Conservation (phyloP, 148 eudicot species). For the Persicaria maculosa region DNA sequence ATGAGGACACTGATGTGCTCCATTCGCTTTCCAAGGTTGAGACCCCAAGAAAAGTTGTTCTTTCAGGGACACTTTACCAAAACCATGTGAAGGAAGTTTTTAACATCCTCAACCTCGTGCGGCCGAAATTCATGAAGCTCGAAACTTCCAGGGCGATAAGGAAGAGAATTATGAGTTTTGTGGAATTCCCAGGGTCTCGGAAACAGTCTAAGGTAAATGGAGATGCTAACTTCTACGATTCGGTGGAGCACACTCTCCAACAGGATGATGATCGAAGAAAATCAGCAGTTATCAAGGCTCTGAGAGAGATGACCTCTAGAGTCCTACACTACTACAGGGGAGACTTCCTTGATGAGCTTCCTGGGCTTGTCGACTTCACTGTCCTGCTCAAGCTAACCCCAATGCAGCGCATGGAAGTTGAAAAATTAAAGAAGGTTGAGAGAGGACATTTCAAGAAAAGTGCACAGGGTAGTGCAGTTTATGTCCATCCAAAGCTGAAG, state of each 20-base stretch:
- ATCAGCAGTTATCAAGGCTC: constrained; percentile 54
- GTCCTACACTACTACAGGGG: constrained; percentile 88
- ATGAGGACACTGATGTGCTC: constrained; percentile 69
- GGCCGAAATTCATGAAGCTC: constrained; percentile 62
- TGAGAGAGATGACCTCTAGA: constrained; percentile 77
- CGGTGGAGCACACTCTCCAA: constrained; percentile 65
- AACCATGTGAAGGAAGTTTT: constrained; percentile 92
- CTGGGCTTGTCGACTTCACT: constrained; percentile 78
- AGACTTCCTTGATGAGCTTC: constrained; percentile 79
- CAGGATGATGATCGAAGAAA: constrained; percentile 61
- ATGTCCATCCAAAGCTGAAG: constrained; percentile 63
- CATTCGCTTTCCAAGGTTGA: constrained; percentile 64
- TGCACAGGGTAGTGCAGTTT: constrained; percentile 64
- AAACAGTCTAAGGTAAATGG: constrained; percentile 35
- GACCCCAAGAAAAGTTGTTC: constrained; percentile 85
- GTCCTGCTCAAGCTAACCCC: constrained; percentile 56
- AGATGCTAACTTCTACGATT: constrained; percentile 59
- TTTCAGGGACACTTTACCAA: constrained; percentile 92
- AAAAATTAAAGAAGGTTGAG: constrained; percentile 37
- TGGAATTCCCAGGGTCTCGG: constrained; percentile 31
- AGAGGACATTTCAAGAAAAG: constrained; percentile 48
- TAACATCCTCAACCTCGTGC: constrained; percentile 72
- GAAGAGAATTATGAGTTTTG: constrained; percentile 57
- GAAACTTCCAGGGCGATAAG: constrained; percentile 46
- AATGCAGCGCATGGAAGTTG: constrained; percentile 44